These are phyloP conservation scores for Kodamaea alishanica DNA, from an alignment of 1,139 yeast species.

Conservation along the genomic window DNA sequence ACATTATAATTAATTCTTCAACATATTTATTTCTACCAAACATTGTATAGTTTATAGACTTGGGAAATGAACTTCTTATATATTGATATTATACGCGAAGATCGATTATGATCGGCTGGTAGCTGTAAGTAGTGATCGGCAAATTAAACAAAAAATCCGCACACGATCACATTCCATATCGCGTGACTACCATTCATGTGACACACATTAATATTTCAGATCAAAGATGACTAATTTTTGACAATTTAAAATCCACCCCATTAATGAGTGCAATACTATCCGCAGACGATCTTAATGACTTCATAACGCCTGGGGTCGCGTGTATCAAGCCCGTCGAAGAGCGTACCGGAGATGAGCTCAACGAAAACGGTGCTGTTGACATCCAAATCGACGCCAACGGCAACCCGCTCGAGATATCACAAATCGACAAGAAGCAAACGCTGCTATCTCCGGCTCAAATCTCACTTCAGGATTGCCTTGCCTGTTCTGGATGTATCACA, in stretches of 20 bases:
- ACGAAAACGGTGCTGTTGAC: constrained; percentile 45
- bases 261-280: constrained; percentile 85
- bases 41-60: no score
- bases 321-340: constrained; percentile 82
- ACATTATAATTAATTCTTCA: no score
- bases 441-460: constrained; percentile 79
- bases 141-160: no score
- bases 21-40: no score
- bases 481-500: constrained; percentile 96
- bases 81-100: no score
- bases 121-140: no score
- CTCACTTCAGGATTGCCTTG: constrained; percentile 86
- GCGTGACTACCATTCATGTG: no score
- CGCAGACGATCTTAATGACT: constrained; percentile 89
- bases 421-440: constrained; percentile 48
- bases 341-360: constrained; percentile 11
- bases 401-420: constrained; percentile 63
- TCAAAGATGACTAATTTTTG: constrained; percentile 3
- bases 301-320: constrained; percentile 90
- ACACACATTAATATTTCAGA: background rate
- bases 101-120: no score
- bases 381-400: constrained; percentile 67
- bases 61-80: no score
- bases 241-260: background rate
- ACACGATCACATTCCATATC: no score